A percentile compares a stretch with the other conserved stretches of the same genome.
phyloP scores from a whole-genome alignment of 1,284 basidiomycete genomes.

The Microbotryum silenes-acaulis region DNA sequence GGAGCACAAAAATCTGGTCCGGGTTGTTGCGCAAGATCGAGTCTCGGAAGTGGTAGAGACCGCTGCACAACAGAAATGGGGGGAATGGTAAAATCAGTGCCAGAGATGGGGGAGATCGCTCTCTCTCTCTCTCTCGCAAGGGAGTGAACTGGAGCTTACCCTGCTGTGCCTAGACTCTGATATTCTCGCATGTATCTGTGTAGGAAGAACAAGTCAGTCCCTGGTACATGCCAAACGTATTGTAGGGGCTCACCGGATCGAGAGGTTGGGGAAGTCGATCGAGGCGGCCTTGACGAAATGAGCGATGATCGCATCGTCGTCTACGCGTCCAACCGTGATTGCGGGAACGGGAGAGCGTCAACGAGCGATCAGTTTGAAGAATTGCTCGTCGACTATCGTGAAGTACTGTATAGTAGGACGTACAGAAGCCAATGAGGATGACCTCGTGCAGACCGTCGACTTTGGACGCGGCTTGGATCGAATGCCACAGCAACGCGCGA shows the following conservation, averaged over 20 bases:
- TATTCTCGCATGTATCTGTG: conserved; percentile 47
- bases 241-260: conserved; percentile 38
- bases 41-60: conserved; percentile 43
- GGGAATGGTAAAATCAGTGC: too few relatives aligned
- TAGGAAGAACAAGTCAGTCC: background rate
- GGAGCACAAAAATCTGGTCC: conserved; percentile 48
- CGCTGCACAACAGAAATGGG: conserved; percentile 7
- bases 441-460: conserved; percentile 46
- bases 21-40: conserved; percentile 45
- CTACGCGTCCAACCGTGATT: background rate
- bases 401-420: background rate
- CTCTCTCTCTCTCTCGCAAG: conserved; percentile 35
- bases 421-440: conserved; percentile 47
- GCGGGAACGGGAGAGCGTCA: background rate
- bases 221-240: background rate
- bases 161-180: conserved; percentile 47
- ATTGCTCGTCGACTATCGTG: background rate
- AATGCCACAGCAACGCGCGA: conserved; percentile 49
- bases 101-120: too few relatives aligned
- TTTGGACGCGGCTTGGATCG: conserved; percentile 40
- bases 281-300: conserved; percentile 46
- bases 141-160: conserved; percentile 39
- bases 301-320: conserved; percentile 46
- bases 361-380: background rate
- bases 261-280: conserved; percentile 47